Conservation (phyloP, 75 land plant species). For the Picea glauca region DNA sequence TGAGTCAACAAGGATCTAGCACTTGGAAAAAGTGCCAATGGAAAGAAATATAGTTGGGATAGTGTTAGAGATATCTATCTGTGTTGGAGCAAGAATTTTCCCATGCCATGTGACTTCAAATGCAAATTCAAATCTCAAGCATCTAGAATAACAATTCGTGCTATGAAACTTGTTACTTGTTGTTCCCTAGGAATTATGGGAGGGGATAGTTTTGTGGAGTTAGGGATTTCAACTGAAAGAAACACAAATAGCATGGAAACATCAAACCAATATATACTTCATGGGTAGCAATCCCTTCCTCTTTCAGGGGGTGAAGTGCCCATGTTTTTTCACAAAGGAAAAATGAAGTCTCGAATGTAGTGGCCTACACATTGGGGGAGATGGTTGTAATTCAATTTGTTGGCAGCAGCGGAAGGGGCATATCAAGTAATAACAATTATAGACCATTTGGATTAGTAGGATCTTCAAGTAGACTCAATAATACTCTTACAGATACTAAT, state of each 20-base stretch:
- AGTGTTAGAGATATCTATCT: slow-evolving; percentile 8
- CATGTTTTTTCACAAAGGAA: not conserved
- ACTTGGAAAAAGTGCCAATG: slow-evolving; percentile 1
- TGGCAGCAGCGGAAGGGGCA: slow-evolving; percentile 10
- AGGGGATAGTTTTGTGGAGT: slow-evolving; percentile 8
- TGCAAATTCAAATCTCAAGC: slow-evolving; percentile 10
- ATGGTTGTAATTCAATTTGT: not conserved
- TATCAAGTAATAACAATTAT: slow-evolving; percentile 6
- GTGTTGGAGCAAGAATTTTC: not conserved
- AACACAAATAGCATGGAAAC: not conserved
- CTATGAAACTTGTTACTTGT: not conserved
- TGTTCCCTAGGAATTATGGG: not conserved
- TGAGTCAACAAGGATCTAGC: not conserved
- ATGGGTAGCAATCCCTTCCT: slow-evolving; percentile 2
- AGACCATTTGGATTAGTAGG: slow-evolving; percentile 23
- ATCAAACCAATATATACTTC: not conserved
- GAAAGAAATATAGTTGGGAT: slow-evolving; percentile 7
- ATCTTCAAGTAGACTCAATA: slow-evolving; percentile 1
- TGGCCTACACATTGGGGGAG: not conserved
- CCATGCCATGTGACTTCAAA: slow-evolving; percentile 4
- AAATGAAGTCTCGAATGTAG: not conserved
- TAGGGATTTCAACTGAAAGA: not conserved
- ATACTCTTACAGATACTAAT: slow-evolving; percentile 5
- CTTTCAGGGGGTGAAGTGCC: not conserved
- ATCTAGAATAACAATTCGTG: slow-evolving; percentile 1